A percentile compares a stretch with the other conserved stretches of the same genome.
These are phyloP conservation scores for Trichoderma sp. DNA, from an alignment of 2,329 filamentous ascomycete genomes.

Conservation along the genomic window DNA sequence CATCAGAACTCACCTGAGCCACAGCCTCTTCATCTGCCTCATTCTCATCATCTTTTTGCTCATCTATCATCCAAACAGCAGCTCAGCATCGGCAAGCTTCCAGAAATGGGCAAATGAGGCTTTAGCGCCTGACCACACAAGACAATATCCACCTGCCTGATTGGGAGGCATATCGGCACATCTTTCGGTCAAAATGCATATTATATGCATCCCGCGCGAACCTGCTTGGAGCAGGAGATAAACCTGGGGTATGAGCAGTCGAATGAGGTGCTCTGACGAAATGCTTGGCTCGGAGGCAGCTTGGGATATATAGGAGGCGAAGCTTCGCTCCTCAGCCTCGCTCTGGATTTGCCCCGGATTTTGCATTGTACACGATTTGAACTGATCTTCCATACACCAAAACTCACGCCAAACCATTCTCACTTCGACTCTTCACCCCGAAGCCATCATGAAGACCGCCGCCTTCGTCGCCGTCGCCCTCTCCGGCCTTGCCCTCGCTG, in stretches of 20 bases:
- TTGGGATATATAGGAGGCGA: constrained; percentile 8
- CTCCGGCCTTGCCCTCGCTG: constrained; percentile 18
- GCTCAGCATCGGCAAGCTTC: not conserved
- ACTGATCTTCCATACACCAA: not conserved
- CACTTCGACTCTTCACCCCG: not conserved
- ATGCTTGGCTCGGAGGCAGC: not conserved
- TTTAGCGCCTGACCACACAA: constrained; percentile 7
- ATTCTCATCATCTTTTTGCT: not conserved
- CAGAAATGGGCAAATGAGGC: not conserved
- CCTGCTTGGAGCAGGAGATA: constrained; percentile 17
- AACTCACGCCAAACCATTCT: not conserved
- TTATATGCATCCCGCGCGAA: constrained; percentile 16
- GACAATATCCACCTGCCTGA: constrained; percentile 13
- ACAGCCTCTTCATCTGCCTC: not conserved
- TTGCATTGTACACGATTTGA: not conserved
- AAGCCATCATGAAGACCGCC: constrained; percentile 18
- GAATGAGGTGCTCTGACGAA: constrained; percentile 3
- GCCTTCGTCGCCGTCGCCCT: constrained; percentile 16
- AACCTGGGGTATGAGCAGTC: constrained; percentile 14
- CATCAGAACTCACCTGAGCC: not conserved
- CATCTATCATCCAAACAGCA: not conserved
- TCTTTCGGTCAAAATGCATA: constrained; percentile 20
- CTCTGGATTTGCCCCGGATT: constrained; percentile 8
- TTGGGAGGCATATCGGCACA: constrained; percentile 12
- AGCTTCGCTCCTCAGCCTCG: not conserved